Base-by-base conservation (phyloP, 345 rosid species). In the Acer campestre region DNA sequence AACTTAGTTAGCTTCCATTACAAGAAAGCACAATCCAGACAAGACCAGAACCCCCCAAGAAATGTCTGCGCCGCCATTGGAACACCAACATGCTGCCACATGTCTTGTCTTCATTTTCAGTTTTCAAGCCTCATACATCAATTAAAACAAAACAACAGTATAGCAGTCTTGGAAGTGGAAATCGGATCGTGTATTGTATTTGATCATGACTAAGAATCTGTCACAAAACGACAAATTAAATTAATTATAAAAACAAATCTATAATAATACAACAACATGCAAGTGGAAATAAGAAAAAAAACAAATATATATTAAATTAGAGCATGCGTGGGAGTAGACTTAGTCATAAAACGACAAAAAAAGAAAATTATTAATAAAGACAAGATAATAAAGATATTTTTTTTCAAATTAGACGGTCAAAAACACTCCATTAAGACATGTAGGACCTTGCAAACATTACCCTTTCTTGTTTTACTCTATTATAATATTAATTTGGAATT, bases 61-160 rank as follows among this genome's bases (percentile, higher is more conserved):
- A 17, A 17, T 20, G 14, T 31, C 48, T 9, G 74, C 74, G 74
- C 75, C 75, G 75, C 74, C 63, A 3, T 64, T 64, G 55, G 55
- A 49, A 49, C 16, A 11, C 38, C 6, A 35, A 35, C 38, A 4
- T 35, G 38, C 38, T 3, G 38, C 38, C 38, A 35, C 38, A 35
- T 49, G 53, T 11, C 53, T 11, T 49, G 55, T 42, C 55, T 48
- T 40, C 44, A 40, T 6, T 40, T 40, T 40, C 44, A 40, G 10
- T 8, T 40, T 40, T 48, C 17, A 49, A 49, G 5, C 55, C 46
- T 49, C 18, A 13, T 35, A 4, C 38, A 35, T 35, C 38, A 35
- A 35, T 35, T 35, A 35, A 35, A 35, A 35, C 0, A 35, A 4
- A 35, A 35, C 38, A 35, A 35, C 38, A 35, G 6, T 35, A 4